Conservation (phyloP, 2,329 filamentous ascomycete species). For the Aspergillus tamarii region DNA sequence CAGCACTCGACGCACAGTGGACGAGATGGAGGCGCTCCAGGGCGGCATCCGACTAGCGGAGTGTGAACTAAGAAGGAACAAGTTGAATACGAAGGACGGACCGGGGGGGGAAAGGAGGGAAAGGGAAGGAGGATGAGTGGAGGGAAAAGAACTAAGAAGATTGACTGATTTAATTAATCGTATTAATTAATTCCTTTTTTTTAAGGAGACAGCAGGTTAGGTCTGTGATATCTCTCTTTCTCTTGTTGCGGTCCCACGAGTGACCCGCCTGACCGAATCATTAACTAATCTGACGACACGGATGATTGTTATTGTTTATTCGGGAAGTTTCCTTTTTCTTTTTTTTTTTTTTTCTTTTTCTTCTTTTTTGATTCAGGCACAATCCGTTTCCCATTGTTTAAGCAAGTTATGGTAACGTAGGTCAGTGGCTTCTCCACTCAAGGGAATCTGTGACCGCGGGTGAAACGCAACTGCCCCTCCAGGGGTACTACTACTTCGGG, state of each 20-base stretch:
- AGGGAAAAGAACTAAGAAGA: background rate
- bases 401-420: background rate
- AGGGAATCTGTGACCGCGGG: background rate
- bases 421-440: background rate
- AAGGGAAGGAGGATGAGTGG: conserved; percentile 13
- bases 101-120: conserved; percentile 9
- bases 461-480: conserved; percentile 1
- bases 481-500: conserved; percentile 1
- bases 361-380: background rate
- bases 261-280: conserved; percentile 25
- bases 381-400: background rate
- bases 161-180: conserved; percentile 1
- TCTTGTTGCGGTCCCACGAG: conserved; percentile 16
- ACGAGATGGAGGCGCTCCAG: conserved; percentile 32
- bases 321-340: background rate
- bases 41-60: conserved; percentile 35
- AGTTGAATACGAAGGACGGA: conserved; percentile 17
- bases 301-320: background rate
- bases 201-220: background rate
- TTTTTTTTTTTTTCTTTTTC: background rate
- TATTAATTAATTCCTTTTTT: conserved; percentile 4
- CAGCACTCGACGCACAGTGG: conserved; percentile 34
- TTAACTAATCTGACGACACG: conserved; percentile 9
- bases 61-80: conserved; percentile 7
- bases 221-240: conserved; percentile 14